A percentile compares a stretch with the other conserved stretches of the same genome.
phyloP scores from a whole-genome alignment of 139 green algal species.

The Mesostigma viride region DNA sequence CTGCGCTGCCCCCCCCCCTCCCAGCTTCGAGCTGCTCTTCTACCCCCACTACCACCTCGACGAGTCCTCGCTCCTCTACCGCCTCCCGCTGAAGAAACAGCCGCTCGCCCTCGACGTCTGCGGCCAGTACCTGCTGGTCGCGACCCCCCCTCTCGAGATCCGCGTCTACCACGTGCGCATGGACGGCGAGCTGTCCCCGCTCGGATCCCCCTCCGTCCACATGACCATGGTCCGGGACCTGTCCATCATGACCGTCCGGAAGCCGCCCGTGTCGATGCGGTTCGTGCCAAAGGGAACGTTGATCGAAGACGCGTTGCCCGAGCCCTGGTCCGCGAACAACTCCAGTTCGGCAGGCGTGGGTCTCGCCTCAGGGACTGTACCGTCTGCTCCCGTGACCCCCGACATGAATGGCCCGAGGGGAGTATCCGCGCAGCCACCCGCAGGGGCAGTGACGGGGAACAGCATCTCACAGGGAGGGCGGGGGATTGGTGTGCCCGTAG shows the following conservation, averaged over 20 bases:
- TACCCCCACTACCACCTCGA: conserved; percentile 81
- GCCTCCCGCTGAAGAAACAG: conserved; percentile 23
- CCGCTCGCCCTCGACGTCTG: conserved; percentile 71
- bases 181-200: conserved; percentile 38
- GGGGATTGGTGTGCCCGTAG: too few species aligned
- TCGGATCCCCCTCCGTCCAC: conserved; percentile 31
- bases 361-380: too few species aligned
- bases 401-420: too few species aligned
- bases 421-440: too few species aligned
- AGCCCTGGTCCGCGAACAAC: too few species aligned
- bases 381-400: too few species aligned
- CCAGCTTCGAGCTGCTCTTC: conserved; percentile 60
- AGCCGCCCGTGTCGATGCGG: conserved; percentile 26
- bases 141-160: conserved; percentile 63
- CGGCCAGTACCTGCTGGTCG: conserved; percentile 57
- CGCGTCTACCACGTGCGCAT: conserved; percentile 56
- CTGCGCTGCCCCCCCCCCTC: conserved; percentile 2
- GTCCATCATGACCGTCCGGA: conserved; percentile 55
- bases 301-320: too few species aligned
- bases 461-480: too few species aligned
- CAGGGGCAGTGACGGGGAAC: too few species aligned
- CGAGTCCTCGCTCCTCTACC: conserved; percentile 56
- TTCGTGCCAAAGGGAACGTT: conserved; percentile 31
- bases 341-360: too few species aligned
- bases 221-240: conserved; percentile 57